These are phyloP conservation scores for Colletotrichum incanum DNA, from an alignment of 2,329 filamentous ascomycete species.

Conservation along the genomic window DNA sequence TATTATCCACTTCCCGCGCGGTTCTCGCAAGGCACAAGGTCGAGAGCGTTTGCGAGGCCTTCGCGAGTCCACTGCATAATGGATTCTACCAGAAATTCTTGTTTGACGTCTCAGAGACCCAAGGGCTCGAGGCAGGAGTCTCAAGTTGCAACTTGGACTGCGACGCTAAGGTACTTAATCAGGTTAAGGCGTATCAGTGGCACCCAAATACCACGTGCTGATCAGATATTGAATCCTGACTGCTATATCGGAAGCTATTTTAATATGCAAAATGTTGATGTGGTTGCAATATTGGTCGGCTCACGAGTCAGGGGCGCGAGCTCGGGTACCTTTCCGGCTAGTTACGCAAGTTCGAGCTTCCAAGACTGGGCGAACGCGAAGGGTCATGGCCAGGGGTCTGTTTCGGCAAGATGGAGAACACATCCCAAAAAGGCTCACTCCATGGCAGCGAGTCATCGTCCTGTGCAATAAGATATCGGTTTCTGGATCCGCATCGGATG, in stretches of 20 bases:
- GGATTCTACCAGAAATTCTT: neutral
- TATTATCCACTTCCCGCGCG: neutral
- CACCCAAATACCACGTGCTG: constrained; percentile 22
- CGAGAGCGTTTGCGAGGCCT: neutral
- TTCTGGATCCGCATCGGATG: constrained; percentile 23
- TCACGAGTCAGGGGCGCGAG: constrained; percentile 28
- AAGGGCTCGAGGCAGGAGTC: constrained; percentile 14
- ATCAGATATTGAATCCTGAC: neutral
- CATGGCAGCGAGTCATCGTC: constrained; percentile 25
- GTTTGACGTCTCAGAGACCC: neutral
- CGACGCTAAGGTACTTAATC: neutral
- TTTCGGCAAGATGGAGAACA: constrained; percentile 33
- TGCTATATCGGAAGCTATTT: constrained; percentile 25
- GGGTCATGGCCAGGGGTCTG: constrained; percentile 33
- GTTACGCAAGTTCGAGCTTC: constrained; percentile 8
- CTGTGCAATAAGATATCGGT: constrained; percentile 17
- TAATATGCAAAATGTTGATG: constrained; percentile 21
- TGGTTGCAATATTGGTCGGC: constrained; percentile 30
- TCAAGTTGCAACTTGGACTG: constrained; percentile 3
- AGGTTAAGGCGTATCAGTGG: constrained; percentile 15
- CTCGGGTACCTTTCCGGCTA: constrained; percentile 30
- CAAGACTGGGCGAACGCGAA: constrained; percentile 6
- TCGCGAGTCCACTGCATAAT: neutral
- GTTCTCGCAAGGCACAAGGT: neutral
- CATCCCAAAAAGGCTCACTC: constrained; percentile 15